Evolutionary conservation across 2,329 filamentous ascomycete genomes (phyloP), one percentile per base, ranked within the genome.

Genomic region (Xylariaceae sp.): DNA sequence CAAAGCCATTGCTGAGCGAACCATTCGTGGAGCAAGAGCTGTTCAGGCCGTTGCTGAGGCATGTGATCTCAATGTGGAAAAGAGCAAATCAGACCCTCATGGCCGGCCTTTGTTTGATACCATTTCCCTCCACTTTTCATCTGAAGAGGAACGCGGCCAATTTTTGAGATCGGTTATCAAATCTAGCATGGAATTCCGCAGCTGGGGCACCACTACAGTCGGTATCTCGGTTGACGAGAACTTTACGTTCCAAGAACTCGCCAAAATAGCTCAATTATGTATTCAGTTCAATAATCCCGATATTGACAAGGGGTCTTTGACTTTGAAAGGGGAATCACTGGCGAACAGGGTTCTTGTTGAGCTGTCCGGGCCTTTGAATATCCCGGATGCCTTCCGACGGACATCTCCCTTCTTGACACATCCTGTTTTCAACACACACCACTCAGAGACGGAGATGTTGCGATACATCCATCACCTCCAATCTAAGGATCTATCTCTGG

Each of bases 391-490:
- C 10, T 76, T 95, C 53, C 80, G 79, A 61, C 80, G 92, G 62
- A 85, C 80, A 20, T 88, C 87, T 0, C 60, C 75, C 12, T 96
- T 86, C 68, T 73, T 97, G 52, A 91, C 87, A 0, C 91, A 97
- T 64, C 88, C 89, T 0, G 88, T 95, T 21, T 97, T 96, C 79
- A 96, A 96, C 73, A 84, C 83, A 2, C 83, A 97, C 65, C 92
- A 95, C 69, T 95, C 90, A 2, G 92, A 97, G 70, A 96, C 92
- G 0, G 89, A 96, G 67, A 79, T 97, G 58, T 75, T 97, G 40
- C 85, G 92, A 35, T 97, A 97, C 70, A 95, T 97, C 58, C 78
- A 92, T 63, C 88, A 95, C 64, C 76, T 97, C 5, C 86, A 95
- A 65, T 95, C 90, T 40, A 96, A 95, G 73, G 92, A 97, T 64